phyloP scores from a whole-genome alignment of 2,329 filamentous ascomycete genomes.

The Trichoderma sp. region DNA sequence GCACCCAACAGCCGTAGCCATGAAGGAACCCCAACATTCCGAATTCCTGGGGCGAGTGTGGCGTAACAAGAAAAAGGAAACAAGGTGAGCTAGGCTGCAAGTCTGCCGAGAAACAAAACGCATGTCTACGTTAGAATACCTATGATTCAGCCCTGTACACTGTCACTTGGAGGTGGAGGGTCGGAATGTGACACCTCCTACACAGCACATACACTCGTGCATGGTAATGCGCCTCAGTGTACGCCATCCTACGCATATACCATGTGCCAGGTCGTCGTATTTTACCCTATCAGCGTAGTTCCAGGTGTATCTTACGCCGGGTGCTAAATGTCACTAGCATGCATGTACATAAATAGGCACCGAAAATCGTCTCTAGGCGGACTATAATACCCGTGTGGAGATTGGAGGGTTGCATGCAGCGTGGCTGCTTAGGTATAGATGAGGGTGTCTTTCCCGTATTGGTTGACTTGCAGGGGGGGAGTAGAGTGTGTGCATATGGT shows the following conservation, averaged over 20 bases:
- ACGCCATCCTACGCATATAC: not conserved
- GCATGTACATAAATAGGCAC: not conserved
- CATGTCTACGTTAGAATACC: not conserved
- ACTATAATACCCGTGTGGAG: not conserved
- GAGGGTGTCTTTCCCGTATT: constrained; percentile 10
- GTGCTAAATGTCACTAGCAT: not conserved
- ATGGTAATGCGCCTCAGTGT: not conserved
- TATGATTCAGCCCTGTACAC: not conserved
- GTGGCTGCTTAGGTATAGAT: constrained; percentile 3
- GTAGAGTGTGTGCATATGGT: not conserved
- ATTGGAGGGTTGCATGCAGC: not conserved
- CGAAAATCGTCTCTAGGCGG: not conserved
- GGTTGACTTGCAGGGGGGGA: constrained; percentile 19
- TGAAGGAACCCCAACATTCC: not conserved
- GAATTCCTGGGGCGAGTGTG: not conserved
- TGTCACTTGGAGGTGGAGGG: not conserved
- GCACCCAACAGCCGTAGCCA: not conserved
- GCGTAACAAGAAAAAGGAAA: not conserved
- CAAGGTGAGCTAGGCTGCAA: not conserved
- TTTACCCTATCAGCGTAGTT: not conserved
- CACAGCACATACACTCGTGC: not conserved
- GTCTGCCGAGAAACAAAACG: not conserved
- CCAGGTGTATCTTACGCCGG: not conserved
- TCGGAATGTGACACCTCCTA: not conserved
- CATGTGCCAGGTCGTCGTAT: not conserved